Evolutionary conservation across 164 flowering plant genomes (phyloP).

Genomic region (Chimonanthus praecox): DNA sequence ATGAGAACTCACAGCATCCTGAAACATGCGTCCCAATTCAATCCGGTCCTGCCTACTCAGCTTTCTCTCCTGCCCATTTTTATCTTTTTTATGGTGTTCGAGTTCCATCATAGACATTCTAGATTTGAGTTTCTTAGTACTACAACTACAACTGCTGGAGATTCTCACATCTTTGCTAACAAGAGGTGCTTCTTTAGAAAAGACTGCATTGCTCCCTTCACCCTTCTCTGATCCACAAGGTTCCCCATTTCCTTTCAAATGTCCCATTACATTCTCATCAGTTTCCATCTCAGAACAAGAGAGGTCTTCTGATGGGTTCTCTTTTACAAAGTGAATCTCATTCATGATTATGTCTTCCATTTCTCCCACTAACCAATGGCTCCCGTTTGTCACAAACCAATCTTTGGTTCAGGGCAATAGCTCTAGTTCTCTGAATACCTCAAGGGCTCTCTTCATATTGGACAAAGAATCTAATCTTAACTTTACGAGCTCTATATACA

Average conservation of each 20-base stretch:
- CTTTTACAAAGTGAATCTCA: conserved; percentile 20
- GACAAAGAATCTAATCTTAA: neutral
- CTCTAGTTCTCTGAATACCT: conserved; percentile 4
- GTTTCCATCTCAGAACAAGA: conserved; percentile 43
- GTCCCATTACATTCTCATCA: conserved; percentile 25
- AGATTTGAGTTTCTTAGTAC: conserved; percentile 51
- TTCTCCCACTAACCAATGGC: conserved; percentile 5
- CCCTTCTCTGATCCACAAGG: conserved; percentile 27
- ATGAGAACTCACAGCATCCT: conserved; percentile 77
- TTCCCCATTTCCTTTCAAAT: conserved; percentile 20
- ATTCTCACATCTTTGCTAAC: conserved; percentile 28
- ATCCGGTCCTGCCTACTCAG: conserved; percentile 73
- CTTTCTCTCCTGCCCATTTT: conserved; percentile 45
- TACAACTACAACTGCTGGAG: conserved; percentile 36
- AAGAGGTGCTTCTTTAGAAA: conserved; percentile 62
- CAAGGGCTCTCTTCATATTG: neutral
- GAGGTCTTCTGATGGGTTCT: conserved; percentile 18
- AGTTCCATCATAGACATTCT: conserved; percentile 35
- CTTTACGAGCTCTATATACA: no score
- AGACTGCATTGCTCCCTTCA: conserved; percentile 55
- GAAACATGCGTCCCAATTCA: conserved; percentile 74
- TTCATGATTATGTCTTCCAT: conserved; percentile 31
- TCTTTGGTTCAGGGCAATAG: neutral
- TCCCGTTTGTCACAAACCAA: conserved; percentile 8
- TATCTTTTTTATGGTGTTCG: conserved; percentile 42